Evolutionary conservation across 129 eudicot genomes (phyloP), one percentile per base, ranked within the genome.

Genomic region (Artemisia tridentata): DNA sequence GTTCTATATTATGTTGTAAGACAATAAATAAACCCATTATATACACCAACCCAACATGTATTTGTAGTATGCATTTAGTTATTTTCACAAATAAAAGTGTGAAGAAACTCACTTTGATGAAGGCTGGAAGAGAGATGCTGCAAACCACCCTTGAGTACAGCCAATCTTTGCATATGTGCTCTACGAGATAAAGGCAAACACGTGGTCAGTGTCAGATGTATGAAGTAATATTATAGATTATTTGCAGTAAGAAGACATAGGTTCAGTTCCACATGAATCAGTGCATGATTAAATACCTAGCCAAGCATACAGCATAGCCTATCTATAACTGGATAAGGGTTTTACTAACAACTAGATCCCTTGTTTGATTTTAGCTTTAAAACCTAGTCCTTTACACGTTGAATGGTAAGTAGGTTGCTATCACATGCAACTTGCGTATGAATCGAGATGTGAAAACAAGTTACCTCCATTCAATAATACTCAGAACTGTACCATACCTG

Each of bases 111-210:
- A 93, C 98, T 82, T 87, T 76, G 89, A 79, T 50, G 95, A 75
- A 75, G 86, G 92, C 63, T 93, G 96, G 71, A 82, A 66, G n/a
- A 89, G 90, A 65, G 96, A 77, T 52, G 98, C 92, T 10, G 72
- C 75, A 80, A 93, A 93, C 98, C 98, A 89, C 80, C 98, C 96
- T 80, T 93, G 98, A 23, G 88, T 41, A 60, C 98, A 75, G 15
- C 81, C 95, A 58, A 89, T 88, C 80, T 87, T 93, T 71, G 91
- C 91, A 76, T 93, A 93, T 45, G 96, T 83, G 73, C 86, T 79
- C 98, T 92, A 77, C 49, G 65, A 72, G 55, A 60, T 63, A 72
- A 46, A 27, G 18, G 58, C 82, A 70, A 78, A n/a, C 66, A 65
- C 57, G 23, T 6, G 61, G 61, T 12, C 17, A 25, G 9, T 2